These are phyloP conservation scores for Colletotrichum sp. DNA, from an alignment of 2,329 filamentous ascomycete genomes.

Conservation along the genomic window DNA sequence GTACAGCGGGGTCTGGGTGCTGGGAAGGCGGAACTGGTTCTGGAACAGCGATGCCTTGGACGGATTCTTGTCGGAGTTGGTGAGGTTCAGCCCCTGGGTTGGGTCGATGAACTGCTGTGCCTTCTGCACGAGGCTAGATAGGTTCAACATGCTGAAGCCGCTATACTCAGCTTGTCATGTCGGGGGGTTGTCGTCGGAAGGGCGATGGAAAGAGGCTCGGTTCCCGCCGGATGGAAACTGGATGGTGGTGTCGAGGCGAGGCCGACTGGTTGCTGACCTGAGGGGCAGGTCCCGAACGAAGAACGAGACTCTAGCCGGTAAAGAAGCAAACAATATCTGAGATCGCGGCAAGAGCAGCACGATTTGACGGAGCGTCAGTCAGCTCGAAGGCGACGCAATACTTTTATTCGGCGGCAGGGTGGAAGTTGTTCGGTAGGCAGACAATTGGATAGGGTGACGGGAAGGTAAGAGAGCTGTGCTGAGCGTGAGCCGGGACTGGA, in stretches of 20 bases:
- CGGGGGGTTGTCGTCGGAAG: constrained; percentile 22
- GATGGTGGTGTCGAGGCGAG: not conserved
- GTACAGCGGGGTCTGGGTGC: constrained; percentile 89
- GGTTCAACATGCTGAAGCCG: constrained; percentile 59
- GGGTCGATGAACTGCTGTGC: constrained; percentile 95
- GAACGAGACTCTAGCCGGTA: not conserved
- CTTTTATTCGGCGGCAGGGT: not conserved
- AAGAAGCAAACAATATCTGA: not conserved
- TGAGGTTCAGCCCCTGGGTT: constrained; percentile 75
- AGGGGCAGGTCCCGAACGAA: not conserved
- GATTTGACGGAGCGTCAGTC: not conserved
- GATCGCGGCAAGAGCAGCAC: not conserved
- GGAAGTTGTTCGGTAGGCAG: not conserved
- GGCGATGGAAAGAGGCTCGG: not conserved
- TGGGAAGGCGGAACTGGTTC: constrained; percentile 93
- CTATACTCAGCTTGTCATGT: constrained; percentile 38
- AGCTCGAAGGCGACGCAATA: not conserved
- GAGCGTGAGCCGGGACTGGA: constrained; percentile 13
- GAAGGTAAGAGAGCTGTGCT: not conserved
- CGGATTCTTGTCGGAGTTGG: constrained; percentile 78
- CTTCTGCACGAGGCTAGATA: constrained; percentile 88
- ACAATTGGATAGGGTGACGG: constrained; percentile 1
- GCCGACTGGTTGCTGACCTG: not conserved
- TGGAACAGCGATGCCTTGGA: constrained; percentile 94
- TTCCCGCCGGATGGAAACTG: not conserved